These are phyloP conservation scores for Cryphonectria carpinicola DNA, from an alignment of 2,329 filamentous ascomycete species.

Conservation along the genomic window DNA sequence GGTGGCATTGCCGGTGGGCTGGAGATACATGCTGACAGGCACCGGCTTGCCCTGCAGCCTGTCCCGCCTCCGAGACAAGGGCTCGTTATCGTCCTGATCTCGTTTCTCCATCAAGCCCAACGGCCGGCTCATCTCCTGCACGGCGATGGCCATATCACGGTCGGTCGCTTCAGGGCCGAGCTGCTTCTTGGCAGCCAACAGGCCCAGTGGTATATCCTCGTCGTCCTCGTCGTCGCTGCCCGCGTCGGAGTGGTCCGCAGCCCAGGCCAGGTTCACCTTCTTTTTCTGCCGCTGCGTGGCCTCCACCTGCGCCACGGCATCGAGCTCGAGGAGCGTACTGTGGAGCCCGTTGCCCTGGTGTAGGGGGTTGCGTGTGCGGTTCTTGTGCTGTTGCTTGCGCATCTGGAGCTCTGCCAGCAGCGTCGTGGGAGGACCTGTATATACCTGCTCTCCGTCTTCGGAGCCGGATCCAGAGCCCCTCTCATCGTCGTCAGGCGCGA, in stretches of 20 bases:
- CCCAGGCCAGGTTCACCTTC: slow-evolving; percentile 86
- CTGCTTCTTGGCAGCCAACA: slow-evolving; percentile 71
- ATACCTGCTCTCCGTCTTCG: slow-evolving; percentile 53
- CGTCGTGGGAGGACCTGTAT: slow-evolving; percentile 80
- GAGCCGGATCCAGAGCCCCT: slow-evolving; percentile 40
- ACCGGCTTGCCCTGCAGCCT: slow-evolving; percentile 68
- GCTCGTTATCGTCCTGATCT: slow-evolving; percentile 90
- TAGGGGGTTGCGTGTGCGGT: slow-evolving; percentile 69
- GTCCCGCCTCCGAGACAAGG: slow-evolving; percentile 75
- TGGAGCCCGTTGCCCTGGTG: slow-evolving; percentile 78
- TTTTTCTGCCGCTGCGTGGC: slow-evolving; percentile 73
- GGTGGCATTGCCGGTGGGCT: slow-evolving; percentile 24
- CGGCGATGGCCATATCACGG: slow-evolving; percentile 48
- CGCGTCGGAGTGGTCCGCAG: slow-evolving; percentile 48
- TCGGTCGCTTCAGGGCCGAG: slow-evolving; percentile 43
- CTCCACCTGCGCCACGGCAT: slow-evolving; percentile 86
- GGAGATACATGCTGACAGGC: slow-evolving; percentile 37
- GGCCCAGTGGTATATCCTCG: slow-evolving; percentile 84
- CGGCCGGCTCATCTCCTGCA: slow-evolving; percentile 64
- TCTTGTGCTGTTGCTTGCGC: slow-evolving; percentile 85
- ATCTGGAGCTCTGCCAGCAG: slow-evolving; percentile 89
- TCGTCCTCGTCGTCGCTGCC: slow-evolving; percentile 65
- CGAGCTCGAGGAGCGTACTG: slow-evolving; percentile 85
- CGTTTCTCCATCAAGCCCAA: slow-evolving; percentile 78
- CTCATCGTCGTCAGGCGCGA: slow-evolving; percentile 38